Percentiles rank a stretch among this genome's conserved stretches.
phyloP scores from a whole-genome alignment of 2,329 filamentous ascomycete species.

The Botrytis fragariae region DNA sequence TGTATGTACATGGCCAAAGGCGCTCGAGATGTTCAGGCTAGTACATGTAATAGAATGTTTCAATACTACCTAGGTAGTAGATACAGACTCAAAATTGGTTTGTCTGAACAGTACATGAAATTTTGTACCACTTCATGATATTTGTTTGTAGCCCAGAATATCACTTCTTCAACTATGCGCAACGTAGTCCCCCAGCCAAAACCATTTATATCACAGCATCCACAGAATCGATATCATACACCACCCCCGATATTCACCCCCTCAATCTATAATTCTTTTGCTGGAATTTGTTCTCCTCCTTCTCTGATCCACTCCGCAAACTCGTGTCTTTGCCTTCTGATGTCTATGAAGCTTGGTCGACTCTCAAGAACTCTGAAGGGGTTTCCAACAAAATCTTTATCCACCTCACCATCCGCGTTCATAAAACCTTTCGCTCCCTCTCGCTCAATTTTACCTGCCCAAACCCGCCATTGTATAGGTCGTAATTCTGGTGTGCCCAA shows the following conservation, averaged over 20 bases:
- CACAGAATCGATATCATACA: neutral
- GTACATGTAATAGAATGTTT: neutral
- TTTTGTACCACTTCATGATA: conserved; percentile 2
- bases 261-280: conserved; percentile 12
- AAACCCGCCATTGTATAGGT: conserved; percentile 79
- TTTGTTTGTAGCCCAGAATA: neutral
- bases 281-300: conserved; percentile 24
- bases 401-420: conserved; percentile 59
- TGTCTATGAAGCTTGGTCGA: conserved; percentile 81
- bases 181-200: neutral
- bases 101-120: neutral
- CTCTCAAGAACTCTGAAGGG: conserved; percentile 79
- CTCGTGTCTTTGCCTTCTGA: conserved; percentile 74
- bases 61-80: neutral
- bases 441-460: conserved; percentile 81
- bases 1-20: neutral
- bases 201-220: neutral
- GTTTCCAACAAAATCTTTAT: conserved; percentile 70
- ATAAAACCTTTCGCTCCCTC: conserved; percentile 62
- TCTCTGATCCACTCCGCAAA: conserved; percentile 72
- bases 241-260: neutral
- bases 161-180: neutral
- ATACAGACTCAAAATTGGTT: neutral
- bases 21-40: neutral
- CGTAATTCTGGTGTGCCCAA: conserved; percentile 72